A percentile compares a stretch with the other conserved stretches of the same genome.
phyloP scores from a whole-genome alignment of 2,329 filamentous ascomycete genomes.

The Cladobotryum protrusum region DNA sequence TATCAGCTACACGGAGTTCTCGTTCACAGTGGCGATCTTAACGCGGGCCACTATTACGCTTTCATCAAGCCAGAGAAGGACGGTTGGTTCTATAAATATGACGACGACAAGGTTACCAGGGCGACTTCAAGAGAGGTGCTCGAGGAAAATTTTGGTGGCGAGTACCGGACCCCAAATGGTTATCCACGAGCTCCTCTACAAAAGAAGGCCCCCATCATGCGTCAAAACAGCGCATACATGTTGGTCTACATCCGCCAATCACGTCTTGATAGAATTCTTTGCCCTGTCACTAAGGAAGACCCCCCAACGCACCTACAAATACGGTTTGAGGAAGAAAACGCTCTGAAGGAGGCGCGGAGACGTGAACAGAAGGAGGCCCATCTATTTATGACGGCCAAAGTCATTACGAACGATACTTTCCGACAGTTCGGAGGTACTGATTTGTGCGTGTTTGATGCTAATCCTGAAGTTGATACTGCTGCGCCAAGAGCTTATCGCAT shows the following conservation, averaged over 20 bases:
- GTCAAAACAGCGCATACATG: conserved; percentile 91
- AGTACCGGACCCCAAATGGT: conserved; percentile 55
- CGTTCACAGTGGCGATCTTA: conserved; percentile 93
- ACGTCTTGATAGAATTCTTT: conserved; percentile 74
- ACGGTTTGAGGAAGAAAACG: conserved; percentile 76
- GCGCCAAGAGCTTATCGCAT: conserved; percentile 68
- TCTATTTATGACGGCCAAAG: conserved; percentile 78
- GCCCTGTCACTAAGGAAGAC: conserved; percentile 67
- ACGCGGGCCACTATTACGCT: conserved; percentile 97
- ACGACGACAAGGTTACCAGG: conserved; percentile 94
- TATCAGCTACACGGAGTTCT: conserved; percentile 94
- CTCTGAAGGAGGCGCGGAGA: conserved; percentile 64
- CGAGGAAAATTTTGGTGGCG: conserved; percentile 94
- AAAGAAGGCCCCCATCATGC: conserved; percentile 54
- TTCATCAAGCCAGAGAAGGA: conserved; percentile 92
- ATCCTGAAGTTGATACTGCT: conserved; percentile 59
- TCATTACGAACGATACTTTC: conserved; percentile 79
- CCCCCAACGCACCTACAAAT: conserved; percentile 75
- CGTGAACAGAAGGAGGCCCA: conserved; percentile 94
- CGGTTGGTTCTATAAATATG: conserved; percentile 93
- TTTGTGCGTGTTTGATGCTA: conserved; percentile 61
- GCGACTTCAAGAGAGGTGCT: conserved; percentile 86
- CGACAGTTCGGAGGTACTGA: conserved; percentile 77
- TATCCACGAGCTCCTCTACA: conserved; percentile 40
- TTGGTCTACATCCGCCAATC: conserved; percentile 92